Evolutionary conservation across 2,329 filamentous ascomycete genomes (phyloP), one percentile per base, ranked within the genome.

Genomic region (Xylaria sp.): DNA sequence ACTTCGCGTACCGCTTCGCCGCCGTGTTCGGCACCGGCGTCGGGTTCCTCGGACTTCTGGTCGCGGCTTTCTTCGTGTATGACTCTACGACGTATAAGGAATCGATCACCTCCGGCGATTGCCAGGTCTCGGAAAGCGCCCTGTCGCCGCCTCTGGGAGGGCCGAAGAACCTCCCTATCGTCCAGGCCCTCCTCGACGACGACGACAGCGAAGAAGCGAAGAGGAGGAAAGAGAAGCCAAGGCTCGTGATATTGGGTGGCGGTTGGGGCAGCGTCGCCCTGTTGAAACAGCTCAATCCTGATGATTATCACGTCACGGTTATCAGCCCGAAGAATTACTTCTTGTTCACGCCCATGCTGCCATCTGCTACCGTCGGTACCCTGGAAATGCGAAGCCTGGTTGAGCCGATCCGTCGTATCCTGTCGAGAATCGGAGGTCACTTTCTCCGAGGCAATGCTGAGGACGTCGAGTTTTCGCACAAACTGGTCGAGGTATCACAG

Each of bases 241-340:
- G 89, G 67, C 77, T 99, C 65, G 94, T 99, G 39, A 89, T 99
- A 54, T 75, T 99, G 29, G 94, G 94, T 18, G 92, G 92, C 16
- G 94, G 94, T 41, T 99, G 94, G 94, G 94, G 92, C 49, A 91
- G 91, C 66, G 90, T 99, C 56, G 91, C 93, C 4, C 77, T 99
- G 54, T 76, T 99, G 63, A 99, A 99, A 76, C 88, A 91, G 58
- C 75, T 99, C 59, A 89, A 93, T 58, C 88, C 92, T 0, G 91
- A 92, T 11, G 91, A 97, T 65, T 99, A 97, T 70, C 92, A 99
- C 72, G 88, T 99, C 63, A 97, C 93, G 4, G 89, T 99, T 38
- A 88, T 99, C 40, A 96, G 92, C 11, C 93, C 94, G 0, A 89
- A 89, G 34, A 97, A 97, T 67, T 96, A 97, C 76, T 99, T 99